phyloP scores from a whole-genome alignment of 73 alveolate species.

The Effrenium voratum region DNA sequence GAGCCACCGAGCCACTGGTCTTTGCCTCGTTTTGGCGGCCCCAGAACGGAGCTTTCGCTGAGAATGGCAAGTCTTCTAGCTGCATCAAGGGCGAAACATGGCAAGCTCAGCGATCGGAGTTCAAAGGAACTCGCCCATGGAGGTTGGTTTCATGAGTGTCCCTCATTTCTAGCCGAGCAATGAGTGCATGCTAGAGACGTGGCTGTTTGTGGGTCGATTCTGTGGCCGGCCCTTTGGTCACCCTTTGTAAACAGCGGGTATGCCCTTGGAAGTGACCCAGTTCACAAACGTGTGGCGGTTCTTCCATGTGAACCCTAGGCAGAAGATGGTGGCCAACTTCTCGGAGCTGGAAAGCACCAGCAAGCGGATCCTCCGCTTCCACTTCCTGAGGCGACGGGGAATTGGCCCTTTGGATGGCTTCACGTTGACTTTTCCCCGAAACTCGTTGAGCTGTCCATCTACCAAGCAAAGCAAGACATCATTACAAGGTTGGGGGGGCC shows the following conservation, averaged over 20 bases:
- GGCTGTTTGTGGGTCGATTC: not conserved
- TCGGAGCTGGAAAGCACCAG: constrained; percentile 32
- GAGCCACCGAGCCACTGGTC: not conserved
- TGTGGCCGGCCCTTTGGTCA: not conserved
- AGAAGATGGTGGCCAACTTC: constrained; percentile 49
- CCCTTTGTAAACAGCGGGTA: too few species aligned
- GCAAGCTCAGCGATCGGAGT: not conserved
- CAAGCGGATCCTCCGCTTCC: constrained; percentile 64
- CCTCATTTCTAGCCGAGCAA: not conserved
- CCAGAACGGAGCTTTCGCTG: not conserved
- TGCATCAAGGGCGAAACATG: too few species aligned
- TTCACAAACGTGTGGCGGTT: too few species aligned
- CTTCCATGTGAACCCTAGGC: not conserved
- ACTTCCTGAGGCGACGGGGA: constrained; percentile 61
- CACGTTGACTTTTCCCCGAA: not conserved
- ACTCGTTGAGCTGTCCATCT: not conserved
- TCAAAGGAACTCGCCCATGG: not conserved
- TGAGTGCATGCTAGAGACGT: not conserved
- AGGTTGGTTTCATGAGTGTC: not conserved
- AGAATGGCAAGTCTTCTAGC: too few species aligned
- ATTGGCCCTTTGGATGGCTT: not conserved
- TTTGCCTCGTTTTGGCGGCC: not conserved
- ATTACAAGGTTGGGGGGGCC: too few species aligned
- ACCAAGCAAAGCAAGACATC: not conserved
- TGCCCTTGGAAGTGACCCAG: too few species aligned